Conservation (phyloP, 306 rosid species). For the Adenanthera pavonina region DNA sequence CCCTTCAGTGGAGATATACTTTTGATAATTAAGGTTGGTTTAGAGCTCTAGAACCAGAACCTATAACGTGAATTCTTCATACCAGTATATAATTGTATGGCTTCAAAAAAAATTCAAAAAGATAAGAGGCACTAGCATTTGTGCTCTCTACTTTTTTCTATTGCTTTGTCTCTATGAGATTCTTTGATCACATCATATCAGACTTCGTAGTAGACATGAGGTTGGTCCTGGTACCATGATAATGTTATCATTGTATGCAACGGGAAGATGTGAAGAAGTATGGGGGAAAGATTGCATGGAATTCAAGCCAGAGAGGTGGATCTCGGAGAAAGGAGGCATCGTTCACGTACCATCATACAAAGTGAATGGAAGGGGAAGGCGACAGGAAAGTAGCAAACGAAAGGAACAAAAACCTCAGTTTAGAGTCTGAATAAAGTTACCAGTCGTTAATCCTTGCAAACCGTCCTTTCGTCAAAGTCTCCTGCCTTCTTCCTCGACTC, state of each 20-base stretch:
- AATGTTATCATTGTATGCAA: neutral
- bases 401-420: too few relatives aligned
- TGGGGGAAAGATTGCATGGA: neutral
- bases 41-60: conserved; percentile 38
- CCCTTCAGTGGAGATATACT: neutral
- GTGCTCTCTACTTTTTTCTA: conserved; percentile 46
- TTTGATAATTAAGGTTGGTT: conserved; percentile 30
- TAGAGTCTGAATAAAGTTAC: too few relatives aligned
- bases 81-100: conserved; percentile 47
- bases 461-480: too few relatives aligned
- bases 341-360: too few relatives aligned
- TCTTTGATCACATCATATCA: conserved; percentile 46
- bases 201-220: neutral
- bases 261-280: neutral
- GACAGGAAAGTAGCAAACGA: too few relatives aligned
- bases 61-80: conserved; percentile 47
- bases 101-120: conserved; percentile 31
- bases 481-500: too few relatives aligned
- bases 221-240: neutral
- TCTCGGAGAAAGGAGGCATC: too few relatives aligned
- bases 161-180: conserved; percentile 52
- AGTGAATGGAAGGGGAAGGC: too few relatives aligned
- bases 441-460: too few relatives aligned
- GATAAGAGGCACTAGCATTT: conserved; percentile 46
- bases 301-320: too few relatives aligned